These are phyloP conservation scores for Sclerotiophoma versabilis DNA, from an alignment of 2,329 filamentous ascomycete species.

Conservation along the genomic window DNA sequence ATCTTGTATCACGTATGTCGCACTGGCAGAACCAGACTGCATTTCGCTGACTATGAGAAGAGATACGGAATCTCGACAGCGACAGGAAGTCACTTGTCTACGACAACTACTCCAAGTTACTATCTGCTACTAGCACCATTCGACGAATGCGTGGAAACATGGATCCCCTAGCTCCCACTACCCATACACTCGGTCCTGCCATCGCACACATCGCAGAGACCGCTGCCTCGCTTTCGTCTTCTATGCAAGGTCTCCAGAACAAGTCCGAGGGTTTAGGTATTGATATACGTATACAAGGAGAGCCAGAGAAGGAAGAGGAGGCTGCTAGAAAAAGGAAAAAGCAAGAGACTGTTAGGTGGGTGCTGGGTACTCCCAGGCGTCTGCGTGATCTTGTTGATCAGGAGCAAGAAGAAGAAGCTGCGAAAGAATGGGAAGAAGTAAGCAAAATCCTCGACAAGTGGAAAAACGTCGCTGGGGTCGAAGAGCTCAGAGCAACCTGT, in stretches of 20 bases:
- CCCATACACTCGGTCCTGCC: constrained; percentile 74
- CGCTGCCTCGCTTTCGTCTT: constrained; percentile 51
- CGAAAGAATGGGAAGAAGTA: constrained; percentile 56
- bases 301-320: constrained; percentile 23
- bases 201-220: constrained; percentile 77
- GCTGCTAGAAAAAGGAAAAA: constrained; percentile 50
- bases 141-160: constrained; percentile 84
- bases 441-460: constrained; percentile 52
- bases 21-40: background rate
- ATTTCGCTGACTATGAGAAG: constrained; percentile 44
- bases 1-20: constrained; percentile 62
- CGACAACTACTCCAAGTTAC: constrained; percentile 97
- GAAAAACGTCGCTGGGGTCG: constrained; percentile 53
- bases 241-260: constrained; percentile 40
- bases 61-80: constrained; percentile 89
- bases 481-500: constrained; percentile 50
- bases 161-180: constrained; percentile 78
- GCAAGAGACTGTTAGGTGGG: constrained; percentile 68
- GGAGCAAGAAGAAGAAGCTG: constrained; percentile 68
- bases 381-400: constrained; percentile 65
- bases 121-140: constrained; percentile 96
- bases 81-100: constrained; percentile 98
- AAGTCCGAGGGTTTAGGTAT: constrained; percentile 36
- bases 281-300: constrained; percentile 31
- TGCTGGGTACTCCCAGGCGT: constrained; percentile 66